Evolutionary conservation across 305 asterid genomes (phyloP).

Genomic region (Fraxinus floribunda): DNA sequence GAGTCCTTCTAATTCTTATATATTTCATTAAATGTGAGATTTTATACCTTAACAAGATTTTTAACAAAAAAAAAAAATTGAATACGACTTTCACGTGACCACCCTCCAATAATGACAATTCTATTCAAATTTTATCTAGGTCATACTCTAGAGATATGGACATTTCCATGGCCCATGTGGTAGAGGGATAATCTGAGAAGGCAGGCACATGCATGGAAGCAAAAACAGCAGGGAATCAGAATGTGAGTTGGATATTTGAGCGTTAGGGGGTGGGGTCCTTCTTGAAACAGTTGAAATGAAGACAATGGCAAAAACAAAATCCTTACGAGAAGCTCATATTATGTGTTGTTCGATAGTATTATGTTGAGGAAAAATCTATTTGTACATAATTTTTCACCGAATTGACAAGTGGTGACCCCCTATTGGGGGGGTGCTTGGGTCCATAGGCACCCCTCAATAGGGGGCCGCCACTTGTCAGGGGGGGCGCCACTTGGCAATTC

Average conservation of each 20-base stretch:
- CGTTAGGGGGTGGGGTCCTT: constrained; percentile 1
- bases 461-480: too few species aligned
- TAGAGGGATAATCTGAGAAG: constrained; percentile 16
- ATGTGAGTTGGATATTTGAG: constrained; percentile 25
- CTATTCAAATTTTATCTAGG: background rate
- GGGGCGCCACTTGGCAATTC: too few species aligned
- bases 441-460: too few species aligned
- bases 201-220: constrained; percentile 26
- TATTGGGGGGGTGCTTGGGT: too few species aligned
- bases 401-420: too few species aligned
- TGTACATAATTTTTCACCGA: too few species aligned
- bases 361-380: background rate
- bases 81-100: background rate
- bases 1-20: background rate
- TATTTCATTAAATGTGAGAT: background rate
- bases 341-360: background rate
- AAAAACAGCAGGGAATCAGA: constrained; percentile 5
- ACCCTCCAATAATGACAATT: background rate
- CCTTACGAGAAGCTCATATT: background rate
- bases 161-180: constrained; percentile 30
- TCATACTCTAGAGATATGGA: background rate
- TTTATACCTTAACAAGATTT: background rate
- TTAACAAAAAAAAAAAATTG: background rate
- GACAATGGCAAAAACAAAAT: background rate
- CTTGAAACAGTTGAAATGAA: background rate